phyloP scores from a whole-genome alignment of 805 yeast genomes.

The Kluyveromyces starmeri region DNA sequence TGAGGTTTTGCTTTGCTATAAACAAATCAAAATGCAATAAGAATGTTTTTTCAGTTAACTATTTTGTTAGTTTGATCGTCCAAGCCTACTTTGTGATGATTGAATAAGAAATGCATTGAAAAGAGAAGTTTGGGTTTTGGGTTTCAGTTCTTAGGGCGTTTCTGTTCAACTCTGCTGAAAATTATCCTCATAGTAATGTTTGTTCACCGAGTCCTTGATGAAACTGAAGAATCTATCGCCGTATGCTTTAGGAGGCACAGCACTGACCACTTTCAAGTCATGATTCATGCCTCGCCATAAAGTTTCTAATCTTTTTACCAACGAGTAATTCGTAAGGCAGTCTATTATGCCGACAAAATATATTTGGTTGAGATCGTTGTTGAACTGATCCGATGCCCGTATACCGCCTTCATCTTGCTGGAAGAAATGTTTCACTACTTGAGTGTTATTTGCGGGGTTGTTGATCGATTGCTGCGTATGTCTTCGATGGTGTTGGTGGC shows the following conservation, averaged over 20 bases:
- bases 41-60: too few species aligned
- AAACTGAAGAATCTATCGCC: conserved; percentile 79
- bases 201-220: conserved; percentile 36
- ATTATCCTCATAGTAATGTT: conserved; percentile 16
- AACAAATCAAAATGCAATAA: too few species aligned
- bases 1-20: too few species aligned
- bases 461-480: conserved; percentile 1
- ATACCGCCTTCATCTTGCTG: conserved; percentile 83
- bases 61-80: too few species aligned
- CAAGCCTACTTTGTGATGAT: too few species aligned
- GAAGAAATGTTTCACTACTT: conserved; percentile 35
- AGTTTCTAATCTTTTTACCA: conserved; percentile 74
- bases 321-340: conserved; percentile 74
- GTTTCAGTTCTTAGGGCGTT: too few species aligned
- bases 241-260: conserved; percentile 84
- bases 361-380: conserved; percentile 51
- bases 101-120: too few species aligned
- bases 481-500: not conserved
- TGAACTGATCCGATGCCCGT: conserved; percentile 47
- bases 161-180: too few species aligned
- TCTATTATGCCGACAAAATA: conserved; percentile 93
- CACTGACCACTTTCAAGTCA: conserved; percentile 63
- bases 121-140: too few species aligned
- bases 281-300: conserved; percentile 71
- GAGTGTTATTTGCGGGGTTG: not conserved